Conservation (phyloP, 2,329 filamentous ascomycete species). For the Beauveria varroae region DNA sequence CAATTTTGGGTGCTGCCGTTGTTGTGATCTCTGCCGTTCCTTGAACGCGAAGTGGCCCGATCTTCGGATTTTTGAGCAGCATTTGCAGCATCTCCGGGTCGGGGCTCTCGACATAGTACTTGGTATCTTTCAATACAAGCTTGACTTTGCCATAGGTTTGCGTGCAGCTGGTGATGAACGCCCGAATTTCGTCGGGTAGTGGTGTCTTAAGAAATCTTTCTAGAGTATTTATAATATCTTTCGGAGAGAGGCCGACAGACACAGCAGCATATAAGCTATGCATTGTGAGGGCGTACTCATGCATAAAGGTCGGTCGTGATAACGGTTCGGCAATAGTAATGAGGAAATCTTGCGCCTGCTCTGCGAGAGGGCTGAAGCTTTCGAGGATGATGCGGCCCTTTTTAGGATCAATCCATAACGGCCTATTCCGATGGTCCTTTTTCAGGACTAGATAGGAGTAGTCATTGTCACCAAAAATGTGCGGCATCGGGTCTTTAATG, state of each 20-base stretch:
- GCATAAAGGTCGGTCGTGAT: constrained; percentile 74
- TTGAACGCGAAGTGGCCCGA: constrained; percentile 72
- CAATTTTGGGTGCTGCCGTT: constrained; percentile 77
- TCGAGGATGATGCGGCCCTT: constrained; percentile 81
- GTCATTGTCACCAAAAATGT: constrained; percentile 51
- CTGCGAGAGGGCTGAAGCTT: constrained; percentile 74
- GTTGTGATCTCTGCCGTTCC: constrained; percentile 65
- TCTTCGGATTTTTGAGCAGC: constrained; percentile 76
- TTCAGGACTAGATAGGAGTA: constrained; percentile 76
- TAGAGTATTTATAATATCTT: constrained; percentile 84
- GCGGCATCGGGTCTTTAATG: constrained; percentile 36
- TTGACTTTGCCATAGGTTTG: constrained; percentile 94
- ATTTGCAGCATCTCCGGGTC: constrained; percentile 81
- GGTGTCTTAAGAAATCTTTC: constrained; percentile 85
- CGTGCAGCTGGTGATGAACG: constrained; percentile 73
- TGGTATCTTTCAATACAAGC: constrained; percentile 87
- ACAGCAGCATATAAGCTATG: constrained; percentile 88
- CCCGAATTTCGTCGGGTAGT: constrained; percentile 69
- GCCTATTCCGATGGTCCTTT: constrained; percentile 72
- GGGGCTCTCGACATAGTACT: constrained; percentile 87
- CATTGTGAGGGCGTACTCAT: constrained; percentile 79
- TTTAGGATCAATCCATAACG: constrained; percentile 78
- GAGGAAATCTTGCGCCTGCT: constrained; percentile 78
- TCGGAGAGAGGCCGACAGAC: constrained; percentile 81
- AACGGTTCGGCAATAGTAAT: constrained; percentile 86